These are phyloP conservation scores for Primulina tabacum DNA, from an alignment of 257 asterid species.

Conservation along the genomic window DNA sequence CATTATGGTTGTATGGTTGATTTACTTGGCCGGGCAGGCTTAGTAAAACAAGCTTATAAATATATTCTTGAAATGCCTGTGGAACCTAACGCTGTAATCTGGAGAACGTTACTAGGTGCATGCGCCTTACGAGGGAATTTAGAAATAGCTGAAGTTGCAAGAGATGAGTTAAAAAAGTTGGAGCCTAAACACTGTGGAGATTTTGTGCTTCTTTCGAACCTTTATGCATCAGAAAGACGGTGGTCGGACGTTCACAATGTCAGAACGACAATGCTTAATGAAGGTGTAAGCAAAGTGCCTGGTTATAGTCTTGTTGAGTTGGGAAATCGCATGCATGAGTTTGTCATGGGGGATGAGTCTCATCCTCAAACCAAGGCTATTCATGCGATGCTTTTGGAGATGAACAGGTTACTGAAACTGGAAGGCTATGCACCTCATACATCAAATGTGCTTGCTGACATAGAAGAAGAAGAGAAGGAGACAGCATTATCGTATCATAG, in stretches of 20 bases:
- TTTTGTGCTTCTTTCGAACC: conserved; percentile 74
- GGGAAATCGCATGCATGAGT: conserved; percentile 61
- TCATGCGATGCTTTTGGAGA: conserved; percentile 66
- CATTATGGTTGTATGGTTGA: conserved; percentile 90
- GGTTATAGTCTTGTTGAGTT: conserved; percentile 75
- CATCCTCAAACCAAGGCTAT: conserved; percentile 62
- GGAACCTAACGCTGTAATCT: conserved; percentile 69
- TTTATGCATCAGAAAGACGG: conserved; percentile 71
- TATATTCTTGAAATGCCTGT: conserved; percentile 63
- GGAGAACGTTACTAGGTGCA: conserved; percentile 81
- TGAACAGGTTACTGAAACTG: conserved; percentile 58
- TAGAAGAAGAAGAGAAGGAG: conserved; percentile 91
- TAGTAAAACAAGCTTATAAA: conserved; percentile 55
- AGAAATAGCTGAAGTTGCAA: conserved; percentile 53
- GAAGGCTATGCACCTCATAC: conserved; percentile 80
- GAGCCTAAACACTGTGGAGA: conserved; percentile 82
- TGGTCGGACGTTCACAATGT: conserved; percentile 67
- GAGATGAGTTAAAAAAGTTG: conserved; percentile 41
- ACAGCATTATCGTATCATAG: conserved; percentile 72
- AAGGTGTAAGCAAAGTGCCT: conserved; percentile 73
- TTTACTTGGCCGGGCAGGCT: conserved; percentile 73
- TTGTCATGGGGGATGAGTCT: conserved; percentile 69
- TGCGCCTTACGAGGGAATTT: conserved; percentile 56
- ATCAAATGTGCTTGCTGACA: conserved; percentile 65
- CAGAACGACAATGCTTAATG: conserved; percentile 60